Evolutionary conservation across 2,329 filamentous ascomycete species (phyloP).

Genomic region (Biscogniauxia marginata): DNA sequence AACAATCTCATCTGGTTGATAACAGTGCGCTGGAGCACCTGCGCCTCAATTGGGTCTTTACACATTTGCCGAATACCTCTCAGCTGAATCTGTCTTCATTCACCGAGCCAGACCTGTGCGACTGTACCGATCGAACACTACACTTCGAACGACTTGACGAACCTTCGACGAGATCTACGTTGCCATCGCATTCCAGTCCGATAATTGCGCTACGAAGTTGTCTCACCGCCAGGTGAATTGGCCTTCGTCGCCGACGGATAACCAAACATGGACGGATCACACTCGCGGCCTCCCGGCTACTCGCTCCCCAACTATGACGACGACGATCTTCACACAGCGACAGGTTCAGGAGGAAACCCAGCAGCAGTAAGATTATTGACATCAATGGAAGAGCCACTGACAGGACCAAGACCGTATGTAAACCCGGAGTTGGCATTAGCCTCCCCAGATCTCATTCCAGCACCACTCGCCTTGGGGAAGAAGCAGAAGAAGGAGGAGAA

Average conservation of each 20-base stretch:
- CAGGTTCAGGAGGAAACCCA: slow-evolving; percentile 43
- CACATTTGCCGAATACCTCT: not conserved
- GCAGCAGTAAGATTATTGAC: slow-evolving; percentile 61
- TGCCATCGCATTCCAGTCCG: slow-evolving; percentile 17
- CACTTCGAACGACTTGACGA: not conserved
- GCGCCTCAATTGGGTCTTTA: not conserved
- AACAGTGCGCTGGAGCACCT: not conserved
- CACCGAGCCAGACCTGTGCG: not conserved
- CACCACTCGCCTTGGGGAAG: slow-evolving; percentile 25
- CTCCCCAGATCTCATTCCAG: slow-evolving; percentile 24
- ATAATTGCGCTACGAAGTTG: slow-evolving; percentile 12
- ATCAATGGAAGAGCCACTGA: slow-evolving; percentile 55
- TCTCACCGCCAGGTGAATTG: slow-evolving; percentile 16
- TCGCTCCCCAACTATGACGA: slow-evolving; percentile 56
- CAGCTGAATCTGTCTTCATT: not conserved
- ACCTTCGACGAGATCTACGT: not conserved
- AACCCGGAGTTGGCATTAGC: slow-evolving; percentile 22
- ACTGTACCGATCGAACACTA: not conserved
- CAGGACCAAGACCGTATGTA: slow-evolving; percentile 56
- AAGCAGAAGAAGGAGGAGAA: slow-evolving; percentile 18
- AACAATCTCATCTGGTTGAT: not conserved
- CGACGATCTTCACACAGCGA: slow-evolving; percentile 46
- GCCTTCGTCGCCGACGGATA: slow-evolving; percentile 21
- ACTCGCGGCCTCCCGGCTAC: slow-evolving; percentile 57
- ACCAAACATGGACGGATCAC: slow-evolving; percentile 48